A percentile compares a stretch with the other conserved stretches of the same genome.
These are phyloP conservation scores for Pneumocystis carinii DNA, from an alignment of 1,139 yeast species.

Conservation along the genomic window DNA sequence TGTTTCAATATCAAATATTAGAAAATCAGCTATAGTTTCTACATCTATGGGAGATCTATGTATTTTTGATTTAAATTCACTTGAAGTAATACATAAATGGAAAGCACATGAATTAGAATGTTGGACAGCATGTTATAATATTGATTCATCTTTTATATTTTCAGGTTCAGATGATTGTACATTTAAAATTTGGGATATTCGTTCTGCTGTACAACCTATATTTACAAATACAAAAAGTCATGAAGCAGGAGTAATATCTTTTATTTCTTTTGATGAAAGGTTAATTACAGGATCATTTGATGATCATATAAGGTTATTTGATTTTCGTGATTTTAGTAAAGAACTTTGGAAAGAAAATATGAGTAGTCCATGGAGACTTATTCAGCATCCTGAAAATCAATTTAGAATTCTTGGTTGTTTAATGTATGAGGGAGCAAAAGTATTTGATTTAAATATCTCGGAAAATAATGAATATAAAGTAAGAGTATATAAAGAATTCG, in stretches of 20 bases:
- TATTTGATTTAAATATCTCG: constrained; percentile 5
- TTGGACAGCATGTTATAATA: constrained; percentile 7
- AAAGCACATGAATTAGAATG: constrained; percentile 5
- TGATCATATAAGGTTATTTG: constrained; percentile 7
- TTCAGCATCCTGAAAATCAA: constrained; percentile 1
- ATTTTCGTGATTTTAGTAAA: constrained; percentile 3
- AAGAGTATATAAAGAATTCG: background rate
- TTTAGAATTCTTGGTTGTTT: constrained; percentile 4
- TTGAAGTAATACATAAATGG: background rate
- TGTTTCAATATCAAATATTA: constrained; percentile 1
- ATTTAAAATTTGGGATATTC: constrained; percentile 3
- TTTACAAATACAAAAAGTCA: constrained; percentile 6
- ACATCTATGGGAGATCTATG: constrained; percentile 3
- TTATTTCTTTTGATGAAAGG: constrained; percentile 4
- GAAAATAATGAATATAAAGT: background rate
- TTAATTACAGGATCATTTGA: constrained; percentile 10
- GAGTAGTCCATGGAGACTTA: constrained; percentile 11
- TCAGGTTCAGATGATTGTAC: constrained; percentile 10
- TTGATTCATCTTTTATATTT: constrained; percentile 2
- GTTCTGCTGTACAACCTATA: background rate
- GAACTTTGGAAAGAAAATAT: constrained; percentile 4
- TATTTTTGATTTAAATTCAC: background rate
- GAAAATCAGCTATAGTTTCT: constrained; percentile 4
- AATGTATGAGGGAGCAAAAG: constrained; percentile 10
- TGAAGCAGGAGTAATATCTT: constrained; percentile 9